Evolutionary conservation across 192 early-diverging fungal species (phyloP).

Genomic region (Backusella psychrophila): DNA sequence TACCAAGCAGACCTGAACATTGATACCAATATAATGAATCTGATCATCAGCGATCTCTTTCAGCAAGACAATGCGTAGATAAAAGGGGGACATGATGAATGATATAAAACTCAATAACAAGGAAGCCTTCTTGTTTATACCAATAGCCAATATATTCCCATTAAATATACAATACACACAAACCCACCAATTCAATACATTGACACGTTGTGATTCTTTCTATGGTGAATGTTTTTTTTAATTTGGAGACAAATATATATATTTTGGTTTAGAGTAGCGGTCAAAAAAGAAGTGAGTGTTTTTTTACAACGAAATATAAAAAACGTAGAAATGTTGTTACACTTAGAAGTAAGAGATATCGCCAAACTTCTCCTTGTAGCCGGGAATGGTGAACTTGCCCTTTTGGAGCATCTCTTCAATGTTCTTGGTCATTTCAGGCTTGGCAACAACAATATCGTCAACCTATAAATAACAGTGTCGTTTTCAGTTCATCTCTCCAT

Average conservation of each 20-base stretch:
- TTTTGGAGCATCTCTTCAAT: constrained; percentile 91
- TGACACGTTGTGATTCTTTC: neutral
- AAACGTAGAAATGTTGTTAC: neutral
- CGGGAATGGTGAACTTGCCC: constrained; percentile 90
- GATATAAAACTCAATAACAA: no score
- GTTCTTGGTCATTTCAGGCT: constrained; percentile 87
- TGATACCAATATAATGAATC: no score
- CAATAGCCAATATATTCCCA: neutral
- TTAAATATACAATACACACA: neutral
- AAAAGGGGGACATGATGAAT: no score
- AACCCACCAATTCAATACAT: neutral
- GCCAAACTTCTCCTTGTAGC: constrained; percentile 95
- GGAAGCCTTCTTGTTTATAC: no score
- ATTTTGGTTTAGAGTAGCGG: neutral
- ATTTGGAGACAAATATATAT: constrained; percentile 1
- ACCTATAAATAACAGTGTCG: constrained; percentile 44
- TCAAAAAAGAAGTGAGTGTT: neutral
- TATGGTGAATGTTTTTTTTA: neutral
- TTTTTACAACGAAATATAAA: neutral
- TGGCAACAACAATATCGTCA: constrained; percentile 92
- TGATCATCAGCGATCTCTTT: no score
- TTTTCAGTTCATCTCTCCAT: neutral
- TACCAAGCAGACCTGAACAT: no score
- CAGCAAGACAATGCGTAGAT: no score
- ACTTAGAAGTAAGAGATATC: constrained; percentile 67